Conservation (phyloP, 805 yeast species). For the Candida arabinofermentans region DNA sequence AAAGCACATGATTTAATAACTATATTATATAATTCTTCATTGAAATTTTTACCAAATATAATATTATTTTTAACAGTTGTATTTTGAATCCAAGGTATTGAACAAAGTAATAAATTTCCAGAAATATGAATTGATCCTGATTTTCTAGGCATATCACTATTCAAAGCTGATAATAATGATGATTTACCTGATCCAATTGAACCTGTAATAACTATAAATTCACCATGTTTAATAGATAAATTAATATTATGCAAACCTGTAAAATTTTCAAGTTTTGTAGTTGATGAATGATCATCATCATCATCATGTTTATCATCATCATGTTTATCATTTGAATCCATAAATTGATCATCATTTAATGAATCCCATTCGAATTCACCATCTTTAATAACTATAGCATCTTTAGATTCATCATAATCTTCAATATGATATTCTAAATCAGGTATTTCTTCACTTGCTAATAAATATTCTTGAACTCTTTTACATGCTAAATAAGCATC, state of each 20-base stretch:
- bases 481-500: conserved; percentile 62
- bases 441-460: conserved; percentile 36
- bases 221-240: conserved; percentile 55
- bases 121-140: conserved; percentile 48
- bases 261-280: conserved; percentile 17
- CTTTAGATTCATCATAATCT: conserved; percentile 16
- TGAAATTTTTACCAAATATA: conserved; percentile 51
- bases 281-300: conserved; percentile 2
- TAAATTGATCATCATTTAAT: conserved; percentile 19
- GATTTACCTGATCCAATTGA: conserved; percentile 66
- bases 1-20: conserved; percentile 66
- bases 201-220: conserved; percentile 74
- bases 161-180: conserved; percentile 62
- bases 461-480: conserved; percentile 52
- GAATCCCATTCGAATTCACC: conserved; percentile 69
- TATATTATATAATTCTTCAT: conserved; percentile 44
- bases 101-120: conserved; percentile 48
- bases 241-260: conserved; percentile 47
- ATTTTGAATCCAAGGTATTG: conserved; percentile 78
- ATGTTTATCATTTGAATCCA: neutral
- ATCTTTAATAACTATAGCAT: conserved; percentile 45
- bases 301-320: conserved; percentile 13
- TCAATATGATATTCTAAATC: conserved; percentile 17
- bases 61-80: conserved; percentile 75
- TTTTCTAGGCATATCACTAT: conserved; percentile 60